Base-by-base conservation (phyloP, 2,329 filamentous ascomycete genomes). In the Monosporascus sp. region DNA sequence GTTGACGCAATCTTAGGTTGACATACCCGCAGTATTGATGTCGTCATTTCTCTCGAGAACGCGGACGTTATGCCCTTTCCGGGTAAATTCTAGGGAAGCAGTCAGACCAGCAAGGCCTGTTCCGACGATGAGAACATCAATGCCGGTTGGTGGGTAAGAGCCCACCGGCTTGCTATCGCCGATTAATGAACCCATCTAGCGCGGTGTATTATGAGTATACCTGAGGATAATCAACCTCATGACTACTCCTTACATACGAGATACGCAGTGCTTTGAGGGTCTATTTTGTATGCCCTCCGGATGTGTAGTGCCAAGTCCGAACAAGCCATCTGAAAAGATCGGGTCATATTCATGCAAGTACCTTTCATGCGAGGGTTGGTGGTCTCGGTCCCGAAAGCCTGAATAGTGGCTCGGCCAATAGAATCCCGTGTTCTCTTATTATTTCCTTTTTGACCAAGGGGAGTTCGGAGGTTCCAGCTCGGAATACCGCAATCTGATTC, bases 31-130 rank as follows among this genome's bases (percentile, higher is more conserved):
- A 14, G 77, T 79, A 65, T 79, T 81, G 65, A 80, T 79, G 46
- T 71, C 68, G 16, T 69, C 62, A 53, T 77, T 76, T 22, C 75
- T 71, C 52, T 80, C 77, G 9, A 82, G 68, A 22, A 81, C 67
- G 3, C 69, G 65, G 54, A 72, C 81, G 11, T 71, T 73, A 62
- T 85, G 82, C 7, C 82, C 83, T 65, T 85, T 82, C 20, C 80
- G 76, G 48, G 77, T 69, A 60, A 81, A 83, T 70, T 85, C 82
- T 53, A 85, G 81, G 20, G 81, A 79, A 11, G 81, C 80, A 8
- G 82, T 82, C 34, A 85, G 71, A 20, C 83, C 83, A 45, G 80
- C 83, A 51, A 86, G 82, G 7, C 83, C 83, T 59, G 73, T 75
- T 16, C 80, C 80, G 6, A 82, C 76, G 48, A 82, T 75, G 34